Conservation (phyloP, 164 flowering plant genomes). For the Brasenia schreberi region DNA sequence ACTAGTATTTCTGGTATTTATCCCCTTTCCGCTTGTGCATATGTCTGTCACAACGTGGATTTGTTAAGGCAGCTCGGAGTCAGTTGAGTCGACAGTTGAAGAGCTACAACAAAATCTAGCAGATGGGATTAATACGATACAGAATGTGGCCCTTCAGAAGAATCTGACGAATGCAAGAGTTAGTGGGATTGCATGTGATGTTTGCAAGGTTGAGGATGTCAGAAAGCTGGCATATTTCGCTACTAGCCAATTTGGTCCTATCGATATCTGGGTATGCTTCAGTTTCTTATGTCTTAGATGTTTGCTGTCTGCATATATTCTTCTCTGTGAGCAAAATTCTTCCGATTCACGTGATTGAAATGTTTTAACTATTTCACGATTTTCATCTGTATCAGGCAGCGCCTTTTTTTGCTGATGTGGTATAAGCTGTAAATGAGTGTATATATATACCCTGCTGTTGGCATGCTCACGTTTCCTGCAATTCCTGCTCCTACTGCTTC, state of each 20-base stretch:
- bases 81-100: slow-evolving; percentile 54
- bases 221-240: slow-evolving; percentile 69
- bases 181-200: slow-evolving; percentile 84
- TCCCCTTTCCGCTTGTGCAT: neutral
- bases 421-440: no score
- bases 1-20: neutral
- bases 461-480: no score
- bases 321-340: neutral
- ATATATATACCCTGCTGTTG: no score
- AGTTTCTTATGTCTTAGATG: neutral
- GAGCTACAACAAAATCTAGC: slow-evolving; percentile 69
- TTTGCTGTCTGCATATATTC: neutral
- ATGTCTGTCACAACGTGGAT: neutral
- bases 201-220: slow-evolving; percentile 70
- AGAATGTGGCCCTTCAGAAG: slow-evolving; percentile 17
- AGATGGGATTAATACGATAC: slow-evolving; percentile 32
- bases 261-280: slow-evolving; percentile 82
- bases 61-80: slow-evolving; percentile 48
- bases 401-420: neutral
- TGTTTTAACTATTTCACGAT: neutral
- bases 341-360: neutral
- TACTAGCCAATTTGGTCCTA: slow-evolving; percentile 54
- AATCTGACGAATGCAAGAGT: slow-evolving; percentile 50
- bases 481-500: no score
- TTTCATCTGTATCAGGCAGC: neutral